A percentile compares a stretch with the other conserved stretches of the same genome.
Evolutionary conservation across 768 basidiomycete genomes (phyloP).

Genomic region (Pleurotus ostreatus): DNA sequence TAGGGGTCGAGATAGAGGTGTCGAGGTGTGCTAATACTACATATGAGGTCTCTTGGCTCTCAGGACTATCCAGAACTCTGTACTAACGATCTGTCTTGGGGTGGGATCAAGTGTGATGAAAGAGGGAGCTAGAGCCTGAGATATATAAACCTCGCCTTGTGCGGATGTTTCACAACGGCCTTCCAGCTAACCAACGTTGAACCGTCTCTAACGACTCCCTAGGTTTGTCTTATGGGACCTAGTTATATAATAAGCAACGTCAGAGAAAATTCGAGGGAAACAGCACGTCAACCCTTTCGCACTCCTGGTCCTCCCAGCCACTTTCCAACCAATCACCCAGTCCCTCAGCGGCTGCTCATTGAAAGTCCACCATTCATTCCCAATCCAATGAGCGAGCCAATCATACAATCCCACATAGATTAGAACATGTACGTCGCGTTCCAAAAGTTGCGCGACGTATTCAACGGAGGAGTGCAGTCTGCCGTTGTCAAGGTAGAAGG

Average conservation of each 20-base stretch:
- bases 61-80: too few relatives aligned
- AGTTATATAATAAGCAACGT: conserved; percentile 7
- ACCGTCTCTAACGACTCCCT: conserved; percentile 52
- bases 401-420: conserved; percentile 55
- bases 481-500: conserved; percentile 47
- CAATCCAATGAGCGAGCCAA: conserved; percentile 60
- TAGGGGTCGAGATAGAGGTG: too few relatives aligned
- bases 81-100: too few relatives aligned
- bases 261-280: conserved; percentile 17
- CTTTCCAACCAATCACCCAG: conserved; percentile 54
- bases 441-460: conserved; percentile 33
- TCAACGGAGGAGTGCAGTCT: conserved; percentile 38
- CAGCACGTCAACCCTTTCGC: conserved; percentile 44
- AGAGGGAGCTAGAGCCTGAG: too few relatives aligned
- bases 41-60: too few relatives aligned
- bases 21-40: too few relatives aligned
- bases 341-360: conserved; percentile 36
- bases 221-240: conserved; percentile 63
- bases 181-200: conserved; percentile 38
- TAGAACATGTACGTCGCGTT: conserved; percentile 47
- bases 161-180: not conserved
- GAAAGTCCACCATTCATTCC: conserved; percentile 60
- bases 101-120: too few relatives aligned
- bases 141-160: too few relatives aligned
- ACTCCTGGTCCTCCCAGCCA: conserved; percentile 32